Evolutionary conservation across 2,329 filamentous ascomycete species (phyloP), one percentile per base, ranked within the genome.

Genomic region (Botrytis pseudocinerea): DNA sequence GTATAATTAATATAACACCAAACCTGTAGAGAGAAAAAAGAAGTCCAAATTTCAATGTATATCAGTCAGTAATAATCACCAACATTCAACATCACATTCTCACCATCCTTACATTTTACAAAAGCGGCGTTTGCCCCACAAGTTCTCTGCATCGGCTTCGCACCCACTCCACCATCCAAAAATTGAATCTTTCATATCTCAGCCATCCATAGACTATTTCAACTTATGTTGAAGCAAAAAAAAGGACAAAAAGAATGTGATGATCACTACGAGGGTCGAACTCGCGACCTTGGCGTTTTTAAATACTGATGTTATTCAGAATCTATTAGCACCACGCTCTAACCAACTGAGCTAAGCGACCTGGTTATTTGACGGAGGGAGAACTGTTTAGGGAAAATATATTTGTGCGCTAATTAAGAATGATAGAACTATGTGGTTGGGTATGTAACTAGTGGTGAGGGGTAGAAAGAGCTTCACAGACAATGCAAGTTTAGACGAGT

Each of bases 311-410:
- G 3, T 14, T 42, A 2, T 10, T 14, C 40, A 14, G 42, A 16
- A 44, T 16, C 2, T 44, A 44, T 51, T 48, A 48, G 46, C 46
- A 48, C 46, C 46, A 48, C 46, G 46, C 46, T 48, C 46, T 48
- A 48, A 48, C 46, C 46, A 48, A 48, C 46, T 48, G 46, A 48
- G 46, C 46, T 48, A 48, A 48, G 46, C 22, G 46, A 48, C 46
- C 46, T 25, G 46, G 46, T 25, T 48, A 25, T 12, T 48, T 48
- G 46, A 48, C 25, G 22, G 3, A 9, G 7, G 7, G 6, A 9
- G 6, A 9, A 9, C 0, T 8, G 1, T 10, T 46, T 22, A 8
- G 2, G 2, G 2, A 9, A 0, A 46, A 8, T 22, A 46, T 46
- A 46, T 20, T 1, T 14, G 0, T 2, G 32, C 2, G 2, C 32